A percentile compares a stretch with the other conserved stretches of the same genome.
These are phyloP conservation scores for Malus orientalis DNA, from an alignment of 306 rosid genomes.

Conservation along the genomic window DNA sequence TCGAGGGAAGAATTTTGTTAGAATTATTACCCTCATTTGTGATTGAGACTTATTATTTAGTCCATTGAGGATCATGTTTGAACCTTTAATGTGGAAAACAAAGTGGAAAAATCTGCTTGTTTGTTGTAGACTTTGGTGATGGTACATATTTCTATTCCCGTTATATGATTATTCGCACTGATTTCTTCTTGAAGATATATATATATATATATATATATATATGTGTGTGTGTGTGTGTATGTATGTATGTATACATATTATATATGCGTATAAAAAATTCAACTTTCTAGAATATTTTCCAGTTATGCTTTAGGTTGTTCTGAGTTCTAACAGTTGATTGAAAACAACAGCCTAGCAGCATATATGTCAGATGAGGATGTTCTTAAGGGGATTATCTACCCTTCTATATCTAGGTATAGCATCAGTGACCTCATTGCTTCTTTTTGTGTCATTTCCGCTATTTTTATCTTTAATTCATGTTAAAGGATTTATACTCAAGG, in stretches of 20 bases:
- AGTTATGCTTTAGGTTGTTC: not conserved
- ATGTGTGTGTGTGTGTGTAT: fast-evolving
- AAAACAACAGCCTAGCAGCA: slow-evolving; percentile 75
- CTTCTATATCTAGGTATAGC: slow-evolving; percentile 80
- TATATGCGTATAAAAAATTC: not conserved
- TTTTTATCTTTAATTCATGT: not conserved
- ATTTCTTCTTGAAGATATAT: not conserved
- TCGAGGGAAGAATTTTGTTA: too few relatives aligned
- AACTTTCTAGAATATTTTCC: not conserved
- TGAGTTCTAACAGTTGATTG: slow-evolving; percentile 15
- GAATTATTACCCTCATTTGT: not conserved
- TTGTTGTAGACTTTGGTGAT: not conserved
- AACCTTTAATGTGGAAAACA: not conserved
- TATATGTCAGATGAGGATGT: slow-evolving; percentile 96
- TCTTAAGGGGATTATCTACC: slow-evolving; percentile 70
- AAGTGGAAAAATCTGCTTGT: not conserved
- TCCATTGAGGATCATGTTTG: not conserved
- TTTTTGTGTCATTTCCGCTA: not conserved
- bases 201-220: not conserved
- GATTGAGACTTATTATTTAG: not conserved
- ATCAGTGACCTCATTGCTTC: not conserved
- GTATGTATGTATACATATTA: too few relatives aligned
- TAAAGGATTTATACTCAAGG: slow-evolving; percentile 1
- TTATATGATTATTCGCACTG: not conserved
- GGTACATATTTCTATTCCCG: not conserved